A percentile compares a stretch with the other conserved stretches of the same genome.
These are phyloP conservation scores for Plantago major DNA, from an alignment of 257 asterid species.

Conservation along the genomic window DNA sequence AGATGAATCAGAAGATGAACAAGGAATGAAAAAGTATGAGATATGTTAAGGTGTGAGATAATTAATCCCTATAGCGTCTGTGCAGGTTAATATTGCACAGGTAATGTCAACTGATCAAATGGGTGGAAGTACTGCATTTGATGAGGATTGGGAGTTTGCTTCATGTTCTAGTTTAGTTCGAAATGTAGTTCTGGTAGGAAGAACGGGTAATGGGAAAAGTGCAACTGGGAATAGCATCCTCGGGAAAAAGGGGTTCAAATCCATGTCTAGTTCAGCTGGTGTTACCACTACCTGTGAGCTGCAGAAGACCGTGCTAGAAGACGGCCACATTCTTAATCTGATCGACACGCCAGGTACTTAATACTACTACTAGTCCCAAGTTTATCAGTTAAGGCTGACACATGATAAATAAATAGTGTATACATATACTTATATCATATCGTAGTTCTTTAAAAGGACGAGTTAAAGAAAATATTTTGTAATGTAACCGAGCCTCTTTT, in stretches of 20 bases:
- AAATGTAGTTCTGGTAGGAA: constrained; percentile 77
- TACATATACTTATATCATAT: too few relatives aligned
- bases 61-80: neutral
- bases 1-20: too few relatives aligned
- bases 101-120: constrained; percentile 24
- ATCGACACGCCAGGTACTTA: constrained; percentile 77
- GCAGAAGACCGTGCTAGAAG: constrained; percentile 46
- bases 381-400: neutral
- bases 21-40: too few relatives aligned
- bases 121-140: constrained; percentile 64
- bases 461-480: too few relatives aligned
- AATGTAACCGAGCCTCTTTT: too few relatives aligned
- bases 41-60: too few relatives aligned
- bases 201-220: constrained; percentile 91
- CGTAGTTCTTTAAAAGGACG: too few relatives aligned
- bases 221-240: constrained; percentile 90
- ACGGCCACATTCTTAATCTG: constrained; percentile 61
- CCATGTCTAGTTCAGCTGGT: constrained; percentile 71
- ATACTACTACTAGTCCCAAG: neutral
- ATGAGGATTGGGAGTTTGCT: constrained; percentile 83
- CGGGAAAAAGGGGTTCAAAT: constrained; percentile 55
- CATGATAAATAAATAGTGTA: too few relatives aligned
- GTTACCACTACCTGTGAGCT: constrained; percentile 82
- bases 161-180: constrained; percentile 41
- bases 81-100: constrained; percentile 15